Percentiles rank a stretch among this genome's conserved stretches.
These are phyloP conservation scores for Ophiostoma novo-ulmi DNA, from an alignment of 2,329 filamentous ascomycete genomes.

Conservation along the genomic window DNA sequence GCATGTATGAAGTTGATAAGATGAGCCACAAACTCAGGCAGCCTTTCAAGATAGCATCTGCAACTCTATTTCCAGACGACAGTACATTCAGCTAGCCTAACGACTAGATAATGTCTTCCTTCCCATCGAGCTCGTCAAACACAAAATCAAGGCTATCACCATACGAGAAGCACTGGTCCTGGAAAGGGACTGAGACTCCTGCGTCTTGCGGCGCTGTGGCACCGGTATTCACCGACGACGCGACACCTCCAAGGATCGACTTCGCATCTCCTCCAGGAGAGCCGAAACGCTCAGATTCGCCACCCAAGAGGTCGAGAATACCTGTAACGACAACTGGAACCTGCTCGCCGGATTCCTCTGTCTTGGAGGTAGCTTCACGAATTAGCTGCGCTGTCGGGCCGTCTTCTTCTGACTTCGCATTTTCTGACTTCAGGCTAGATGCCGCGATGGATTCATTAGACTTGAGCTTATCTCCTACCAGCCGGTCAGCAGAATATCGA, in stretches of 20 bases:
- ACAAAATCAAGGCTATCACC: neutral
- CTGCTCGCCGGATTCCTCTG: neutral
- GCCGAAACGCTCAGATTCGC: neutral
- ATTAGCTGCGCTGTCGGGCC: neutral
- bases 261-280: neutral
- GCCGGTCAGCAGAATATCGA: neutral
- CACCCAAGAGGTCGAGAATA: neutral
- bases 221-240: neutral
- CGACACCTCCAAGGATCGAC: neutral
- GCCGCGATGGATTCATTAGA: neutral
- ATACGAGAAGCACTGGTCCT: neutral
- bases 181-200: neutral
- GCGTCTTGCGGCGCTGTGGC: neutral
- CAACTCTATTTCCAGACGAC: neutral
- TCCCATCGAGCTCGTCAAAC: neutral
- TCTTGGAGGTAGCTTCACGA: neutral
- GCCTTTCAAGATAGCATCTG: too few species aligned
- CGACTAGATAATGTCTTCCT: neutral
- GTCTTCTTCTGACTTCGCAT: neutral
- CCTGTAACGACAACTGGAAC: neutral
- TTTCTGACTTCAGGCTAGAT: neutral
- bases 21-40: too few species aligned
- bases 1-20: neutral
- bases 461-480: neutral
- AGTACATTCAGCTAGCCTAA: neutral